Percentiles rank a stretch among this genome's conserved stretches.
Evolutionary conservation across 805 yeast species (phyloP).

Genomic region (Babjeviella inositovora): DNA sequence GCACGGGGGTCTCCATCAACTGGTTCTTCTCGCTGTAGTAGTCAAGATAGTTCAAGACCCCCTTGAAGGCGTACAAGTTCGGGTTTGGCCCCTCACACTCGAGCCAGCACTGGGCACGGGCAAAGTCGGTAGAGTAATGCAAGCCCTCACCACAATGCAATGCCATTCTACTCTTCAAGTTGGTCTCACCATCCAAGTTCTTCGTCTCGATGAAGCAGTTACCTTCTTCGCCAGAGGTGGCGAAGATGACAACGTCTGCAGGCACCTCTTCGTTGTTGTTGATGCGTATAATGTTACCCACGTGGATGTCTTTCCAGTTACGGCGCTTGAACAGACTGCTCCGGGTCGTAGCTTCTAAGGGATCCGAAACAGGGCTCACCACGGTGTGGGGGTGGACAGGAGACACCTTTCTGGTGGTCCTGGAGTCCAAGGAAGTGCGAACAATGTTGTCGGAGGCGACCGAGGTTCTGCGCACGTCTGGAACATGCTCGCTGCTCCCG

Average conservation of each 20-base stretch:
- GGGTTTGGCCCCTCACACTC: slow-evolving; percentile 65
- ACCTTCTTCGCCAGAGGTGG: slow-evolving; percentile 54
- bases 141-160: slow-evolving; percentile 36
- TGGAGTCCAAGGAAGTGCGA: too few relatives aligned
- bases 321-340: slow-evolving; percentile 15
- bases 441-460: too few relatives aligned
- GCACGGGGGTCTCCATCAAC: slow-evolving; percentile 16
- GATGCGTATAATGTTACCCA: slow-evolving; percentile 60
- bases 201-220: slow-evolving; percentile 58
- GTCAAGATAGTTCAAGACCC: slow-evolving; percentile 38
- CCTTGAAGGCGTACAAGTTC: slow-evolving; percentile 48
- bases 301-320: slow-evolving; percentile 53
- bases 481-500: too few relatives aligned
- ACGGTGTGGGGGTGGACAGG: too few relatives aligned
- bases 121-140: slow-evolving; percentile 41
- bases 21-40: slow-evolving; percentile 10
- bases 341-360: too few relatives aligned
- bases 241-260: slow-evolving; percentile 49
- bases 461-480: too few relatives aligned
- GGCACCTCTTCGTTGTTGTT: slow-evolving; percentile 69
- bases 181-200: slow-evolving; percentile 65
- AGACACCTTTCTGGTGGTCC: too few relatives aligned
- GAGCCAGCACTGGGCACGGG: slow-evolving; percentile 37
- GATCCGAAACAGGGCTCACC: too few relatives aligned
- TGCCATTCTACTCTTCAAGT: slow-evolving; percentile 42